Base-by-base conservation (phyloP, 108 stramenopile species). In the Nitzschia inconspicua region DNA sequence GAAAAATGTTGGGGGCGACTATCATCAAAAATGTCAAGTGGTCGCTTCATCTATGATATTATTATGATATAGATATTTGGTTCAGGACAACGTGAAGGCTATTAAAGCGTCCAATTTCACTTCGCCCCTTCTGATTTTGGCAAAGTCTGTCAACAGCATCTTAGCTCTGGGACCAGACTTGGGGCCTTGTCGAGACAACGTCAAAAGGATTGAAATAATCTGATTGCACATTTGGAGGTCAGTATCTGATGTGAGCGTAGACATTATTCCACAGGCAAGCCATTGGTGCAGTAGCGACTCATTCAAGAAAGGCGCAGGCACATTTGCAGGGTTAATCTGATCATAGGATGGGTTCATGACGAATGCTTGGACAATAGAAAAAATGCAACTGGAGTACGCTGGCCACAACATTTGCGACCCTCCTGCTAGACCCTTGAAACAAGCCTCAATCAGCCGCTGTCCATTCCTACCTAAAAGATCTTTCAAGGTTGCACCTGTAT, bases 401-500 rank as follows among this genome's bases (percentile, higher is more conserved):
- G 75, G 68, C 75, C 74, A 70, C 47, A 85, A 61, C 46, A 82
- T 82, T 51, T 82, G 80, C 4, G 84, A 72, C 5, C 70, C 73
- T 3, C 80, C 84, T 3, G 69, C 53, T n/a, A 85, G 41, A n/a
- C 70, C 60, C 19, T 18, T 47, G 6, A 82, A 28, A 62, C 84
- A 85, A 9, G 57, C 24, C 24, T 65, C 68, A 24, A 58, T 56
- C 10, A 85, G 47, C 13, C 20, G 49, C 48, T 61, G 50, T 0
- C 84, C 84, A 32, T 75, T 50, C 50, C 72, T 60, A 19, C 41
- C 39, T 14, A 79, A 61, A 43, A 66, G 52, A 14, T 77, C 64
- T 43, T 85, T 77, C 11, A 85, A 46, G n/a, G 49, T 31, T 0
- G 37, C 22, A n/a, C n/a, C n/a, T 18, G 53, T 36, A 4, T 63